Evolutionary conservation across 179 eudicot genomes (phyloP).

Genomic region (Patellifolia procumbens): DNA sequence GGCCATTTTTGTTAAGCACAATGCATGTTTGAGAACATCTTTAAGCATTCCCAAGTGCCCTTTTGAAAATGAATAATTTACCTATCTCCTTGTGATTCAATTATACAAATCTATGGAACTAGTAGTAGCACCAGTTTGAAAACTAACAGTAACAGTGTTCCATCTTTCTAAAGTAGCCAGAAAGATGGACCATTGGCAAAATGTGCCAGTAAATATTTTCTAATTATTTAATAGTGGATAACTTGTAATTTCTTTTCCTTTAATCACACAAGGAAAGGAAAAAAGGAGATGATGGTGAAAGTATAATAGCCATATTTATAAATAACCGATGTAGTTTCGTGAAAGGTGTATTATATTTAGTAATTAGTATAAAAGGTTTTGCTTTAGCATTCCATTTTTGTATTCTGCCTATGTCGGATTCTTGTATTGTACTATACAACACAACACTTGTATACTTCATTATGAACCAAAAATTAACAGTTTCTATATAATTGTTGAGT

Average conservation of each 20-base stretch:
- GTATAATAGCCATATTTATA: no score
- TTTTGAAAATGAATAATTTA: not conserved
- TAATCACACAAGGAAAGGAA: not conserved
- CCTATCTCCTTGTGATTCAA: not conserved
- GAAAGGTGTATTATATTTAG: not conserved
- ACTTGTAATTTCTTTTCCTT: not conserved
- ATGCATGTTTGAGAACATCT: not conserved
- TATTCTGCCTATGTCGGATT: no score
- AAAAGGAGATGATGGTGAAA: not conserved
- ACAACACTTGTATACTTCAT: no score
- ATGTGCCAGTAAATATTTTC: not conserved
- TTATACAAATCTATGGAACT: not conserved
- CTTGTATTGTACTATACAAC: no score
- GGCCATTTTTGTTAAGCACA: not conserved
- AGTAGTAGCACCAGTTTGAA: no score
- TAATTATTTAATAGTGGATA: not conserved
- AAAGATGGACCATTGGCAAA: not conserved
- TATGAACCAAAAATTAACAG: no score
- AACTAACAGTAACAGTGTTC: no score
- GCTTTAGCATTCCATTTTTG: not conserved
- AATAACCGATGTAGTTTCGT: no score
- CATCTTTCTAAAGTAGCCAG: no score
- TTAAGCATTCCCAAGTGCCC: not conserved
- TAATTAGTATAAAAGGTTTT: no score
- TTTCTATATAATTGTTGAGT: no score